A percentile compares a stretch with the other conserved stretches of the same genome.
Evolutionary conservation across 73 alveolate genomes (phyloP).

Genomic region (Durusdinium trenchii): DNA sequence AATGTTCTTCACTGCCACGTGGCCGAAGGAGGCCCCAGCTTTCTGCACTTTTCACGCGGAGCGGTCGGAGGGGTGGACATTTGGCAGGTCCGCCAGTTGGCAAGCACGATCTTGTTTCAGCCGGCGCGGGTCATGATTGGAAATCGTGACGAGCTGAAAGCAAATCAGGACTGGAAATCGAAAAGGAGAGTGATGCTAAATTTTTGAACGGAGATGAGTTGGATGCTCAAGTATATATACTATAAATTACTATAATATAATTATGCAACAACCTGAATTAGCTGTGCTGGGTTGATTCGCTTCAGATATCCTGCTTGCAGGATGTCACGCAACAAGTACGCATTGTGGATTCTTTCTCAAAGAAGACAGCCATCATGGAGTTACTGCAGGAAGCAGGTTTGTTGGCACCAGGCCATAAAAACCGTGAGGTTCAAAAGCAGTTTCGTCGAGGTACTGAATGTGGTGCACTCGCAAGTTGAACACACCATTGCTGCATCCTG

Average conservation of each 20-base stretch:
- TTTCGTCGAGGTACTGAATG: neutral
- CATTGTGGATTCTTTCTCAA: conserved; percentile 37
- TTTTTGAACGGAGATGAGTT: neutral
- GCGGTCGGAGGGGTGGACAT: neutral
- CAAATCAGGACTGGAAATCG: conserved; percentile 61
- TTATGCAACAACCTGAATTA: no score
- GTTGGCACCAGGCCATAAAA: conserved; percentile 23
- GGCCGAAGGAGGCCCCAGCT: conserved; percentile 96
- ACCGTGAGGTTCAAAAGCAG: neutral
- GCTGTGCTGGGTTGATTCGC: no score
- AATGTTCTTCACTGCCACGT: conserved; percentile 97
- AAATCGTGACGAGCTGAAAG: conserved; percentile 78
- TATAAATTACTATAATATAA: no score
- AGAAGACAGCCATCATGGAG: conserved; percentile 55
- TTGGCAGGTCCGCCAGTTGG: conserved; percentile 81
- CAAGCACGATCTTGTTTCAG: conserved; percentile 61
- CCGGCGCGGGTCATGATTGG: conserved; percentile 88
- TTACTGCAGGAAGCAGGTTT: conserved; percentile 88
- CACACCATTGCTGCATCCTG: no score
- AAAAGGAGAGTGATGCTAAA: neutral
- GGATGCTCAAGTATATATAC: neutral
- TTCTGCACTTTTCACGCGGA: no score
- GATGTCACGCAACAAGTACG: conserved; percentile 94
- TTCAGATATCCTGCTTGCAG: no score
- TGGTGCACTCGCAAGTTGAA: neutral